These are phyloP conservation scores for Chlorella ohadii DNA, from an alignment of 139 green algal genomes.

Conservation along the genomic window DNA sequence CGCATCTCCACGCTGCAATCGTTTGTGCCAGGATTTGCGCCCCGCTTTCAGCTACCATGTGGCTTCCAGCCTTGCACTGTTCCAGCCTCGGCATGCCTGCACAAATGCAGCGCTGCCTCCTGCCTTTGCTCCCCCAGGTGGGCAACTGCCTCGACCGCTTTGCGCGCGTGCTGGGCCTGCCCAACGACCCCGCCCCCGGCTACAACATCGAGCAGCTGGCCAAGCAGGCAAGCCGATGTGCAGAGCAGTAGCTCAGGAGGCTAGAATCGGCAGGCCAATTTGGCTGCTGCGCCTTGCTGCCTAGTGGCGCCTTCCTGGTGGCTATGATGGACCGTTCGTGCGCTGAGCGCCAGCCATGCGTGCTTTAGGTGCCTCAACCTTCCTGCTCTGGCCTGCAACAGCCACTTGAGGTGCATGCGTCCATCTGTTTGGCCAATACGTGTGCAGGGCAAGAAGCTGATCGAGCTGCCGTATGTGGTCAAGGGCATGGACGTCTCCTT, in stretches of 20 bases:
- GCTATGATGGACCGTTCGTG: too few species aligned
- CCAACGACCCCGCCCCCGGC: constrained; percentile 83
- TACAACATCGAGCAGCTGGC: constrained; percentile 97
- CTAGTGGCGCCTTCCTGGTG: too few species aligned
- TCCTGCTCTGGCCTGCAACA: background rate
- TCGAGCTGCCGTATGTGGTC: constrained; percentile 91
- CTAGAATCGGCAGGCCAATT: background rate
- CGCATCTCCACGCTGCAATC: too few species aligned
- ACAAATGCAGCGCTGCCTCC: too few species aligned
- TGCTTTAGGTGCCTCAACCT: background rate
- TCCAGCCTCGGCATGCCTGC: too few species aligned
- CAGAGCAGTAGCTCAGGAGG: background rate
- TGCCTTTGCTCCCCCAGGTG: too few species aligned
- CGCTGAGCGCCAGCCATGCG: too few species aligned
- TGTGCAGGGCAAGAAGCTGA: constrained; percentile 57
- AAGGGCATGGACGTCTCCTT: constrained; percentile 98
- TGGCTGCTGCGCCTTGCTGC: too few species aligned
- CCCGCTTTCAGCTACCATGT: too few species aligned
- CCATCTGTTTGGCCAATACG: too few species aligned
- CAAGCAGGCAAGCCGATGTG: constrained; percentile 60
- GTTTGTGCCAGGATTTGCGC: too few species aligned
- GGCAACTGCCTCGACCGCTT: constrained; percentile 94
- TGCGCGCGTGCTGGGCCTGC: constrained; percentile 77
- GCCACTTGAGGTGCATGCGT: background rate
- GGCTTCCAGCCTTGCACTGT: too few species aligned